Base-by-base conservation (phyloP, 2,329 filamentous ascomycete species). In the Lachnellula hyalina region DNA sequence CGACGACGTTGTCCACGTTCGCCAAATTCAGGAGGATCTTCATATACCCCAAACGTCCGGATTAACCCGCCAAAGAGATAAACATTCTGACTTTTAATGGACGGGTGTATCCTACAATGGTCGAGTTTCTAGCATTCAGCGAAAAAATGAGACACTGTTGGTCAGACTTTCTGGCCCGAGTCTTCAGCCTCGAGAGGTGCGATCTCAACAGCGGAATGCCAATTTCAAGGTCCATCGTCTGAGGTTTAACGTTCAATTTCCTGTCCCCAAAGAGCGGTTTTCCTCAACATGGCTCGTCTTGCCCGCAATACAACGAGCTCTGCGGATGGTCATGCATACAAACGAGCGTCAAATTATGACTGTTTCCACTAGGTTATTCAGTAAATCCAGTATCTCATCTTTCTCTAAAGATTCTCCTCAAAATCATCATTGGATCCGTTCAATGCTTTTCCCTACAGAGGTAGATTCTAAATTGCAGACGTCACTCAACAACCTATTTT, bases 1-100 rank as follows among this genome's bases (percentile, higher is more conserved):
- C 51, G 55, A 60, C 34, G 60, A 61, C 34, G n/a, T 60, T 36
- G 34, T 61, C n/a, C 49, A 60, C 8, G 36, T 61, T 50, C 59
- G 59, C 2, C 51, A 60, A 50, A 47, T 61, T 19, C 17, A 23
- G 8, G 51, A 56, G n/a, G 59, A 61, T 35, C 28, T 19, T 14
- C 15, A 19, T 11, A 41, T 45, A 19, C 12, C 1, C 1, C 44
- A 17, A 32, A 17, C 19, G 14, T 35, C 35, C 34, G 1, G 1
- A 14, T 21, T 19, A 25, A 15, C 49, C 36, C n/a, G 48, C 36
- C 6, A 41, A 41, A 49, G 44, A 46, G 19, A 32, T 46, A 3
- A 6, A 15, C 6, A 6, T 9, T 14, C n/a, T 44, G 3, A n/a
- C 46, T 52, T 49, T 53, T 1, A 53, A 28, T 61, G 59, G 59